Evolutionary conservation across 2,329 filamentous ascomycete species (phyloP), one percentile per base, ranked within the genome.

Genomic region (Alternaria novae-zelandiae): DNA sequence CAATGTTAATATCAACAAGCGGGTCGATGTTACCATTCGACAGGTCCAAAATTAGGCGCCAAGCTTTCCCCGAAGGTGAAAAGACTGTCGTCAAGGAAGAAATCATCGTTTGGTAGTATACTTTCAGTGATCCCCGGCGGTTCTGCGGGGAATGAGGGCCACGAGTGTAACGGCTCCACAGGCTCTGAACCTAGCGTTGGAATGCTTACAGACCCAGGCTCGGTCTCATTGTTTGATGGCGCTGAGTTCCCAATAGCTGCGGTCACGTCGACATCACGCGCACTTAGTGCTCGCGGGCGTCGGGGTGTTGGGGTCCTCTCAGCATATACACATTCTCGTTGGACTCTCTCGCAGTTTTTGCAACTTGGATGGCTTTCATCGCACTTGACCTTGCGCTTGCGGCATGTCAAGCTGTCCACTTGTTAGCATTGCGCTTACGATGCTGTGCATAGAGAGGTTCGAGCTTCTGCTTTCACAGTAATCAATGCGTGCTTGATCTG

Each of bases 371-470:
- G 81, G 30, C 74, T 75, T 71, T 85, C 83, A 61, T 85, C 83
- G 70, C 84, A 86, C 72, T 86, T 86, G 69, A 85, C 83, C 64
- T 84, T 82, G 49, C 84, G 76, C 61, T 80, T 79, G 30, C 82
- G 81, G 67, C 83, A 84, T n/a, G 80, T 81, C 58, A 82, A 69
- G 66, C 80, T 83, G 21, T 32, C 12, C 11, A 46, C 28, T 32
- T 4, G 30, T 71, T 23, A 71, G 68, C 46, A 46, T 7, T 17
- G 17, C 30, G 36, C 15, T 43, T 10, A 47, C 21, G 13, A 49
- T 54, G 17, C 21, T 47, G 20, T 30, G 25, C 17, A 23, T 12
- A 2, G 23, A 43, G 15, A 49, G 12, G 21, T 32, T 36, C 7
- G 12, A 46, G 47, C n/a, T 44, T 32, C n/a, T 51, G 47, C 47